phyloP scores from a whole-genome alignment of 78 protist genomes.

The Mastigamoeba balamuthi region DNA sequence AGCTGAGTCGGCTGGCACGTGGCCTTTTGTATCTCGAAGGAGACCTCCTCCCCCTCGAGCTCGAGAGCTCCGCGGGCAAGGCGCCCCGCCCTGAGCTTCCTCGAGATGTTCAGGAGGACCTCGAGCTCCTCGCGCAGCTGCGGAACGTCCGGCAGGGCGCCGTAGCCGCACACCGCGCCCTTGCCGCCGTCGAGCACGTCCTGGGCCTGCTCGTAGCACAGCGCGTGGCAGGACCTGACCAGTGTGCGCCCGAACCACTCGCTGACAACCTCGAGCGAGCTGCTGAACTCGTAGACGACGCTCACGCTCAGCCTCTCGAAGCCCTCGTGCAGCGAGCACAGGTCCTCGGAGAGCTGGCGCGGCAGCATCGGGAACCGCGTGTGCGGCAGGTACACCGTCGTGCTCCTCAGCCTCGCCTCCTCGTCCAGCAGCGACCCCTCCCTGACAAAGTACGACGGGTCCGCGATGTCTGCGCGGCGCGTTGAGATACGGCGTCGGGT shows the following conservation, averaged over 20 bases:
- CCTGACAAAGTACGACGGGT: constrained; percentile 73
- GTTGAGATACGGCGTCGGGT: constrained; percentile 57
- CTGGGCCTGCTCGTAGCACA: constrained; percentile 51
- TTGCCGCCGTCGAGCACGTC: background rate
- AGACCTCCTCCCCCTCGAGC: constrained; percentile 25
- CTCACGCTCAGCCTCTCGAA: constrained; percentile 26
- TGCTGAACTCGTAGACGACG: constrained; percentile 17
- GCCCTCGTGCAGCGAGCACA: constrained; percentile 10
- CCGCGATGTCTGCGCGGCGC: constrained; percentile 90
- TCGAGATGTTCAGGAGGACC: background rate
- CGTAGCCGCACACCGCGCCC: constrained; percentile 11
- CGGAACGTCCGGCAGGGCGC: background rate
- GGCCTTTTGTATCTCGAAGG: constrained; percentile 39
- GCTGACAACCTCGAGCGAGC: background rate
- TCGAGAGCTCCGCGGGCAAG: constrained; percentile 25
- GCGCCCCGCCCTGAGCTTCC: constrained; percentile 6
- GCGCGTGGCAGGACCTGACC: constrained; percentile 8
- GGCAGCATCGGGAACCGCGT: constrained; percentile 75
- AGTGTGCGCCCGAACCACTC: constrained; percentile 46
- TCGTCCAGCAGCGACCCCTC: constrained; percentile 52
- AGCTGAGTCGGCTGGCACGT: constrained; percentile 15
- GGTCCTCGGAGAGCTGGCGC: constrained; percentile 27
- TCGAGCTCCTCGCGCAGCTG: constrained; percentile 7
- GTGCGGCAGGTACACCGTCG: constrained; percentile 70
- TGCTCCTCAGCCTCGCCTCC: constrained; percentile 58